These are phyloP conservation scores for Corymbia maculata DNA, from an alignment of 345 rosid species.

Conservation along the genomic window DNA sequence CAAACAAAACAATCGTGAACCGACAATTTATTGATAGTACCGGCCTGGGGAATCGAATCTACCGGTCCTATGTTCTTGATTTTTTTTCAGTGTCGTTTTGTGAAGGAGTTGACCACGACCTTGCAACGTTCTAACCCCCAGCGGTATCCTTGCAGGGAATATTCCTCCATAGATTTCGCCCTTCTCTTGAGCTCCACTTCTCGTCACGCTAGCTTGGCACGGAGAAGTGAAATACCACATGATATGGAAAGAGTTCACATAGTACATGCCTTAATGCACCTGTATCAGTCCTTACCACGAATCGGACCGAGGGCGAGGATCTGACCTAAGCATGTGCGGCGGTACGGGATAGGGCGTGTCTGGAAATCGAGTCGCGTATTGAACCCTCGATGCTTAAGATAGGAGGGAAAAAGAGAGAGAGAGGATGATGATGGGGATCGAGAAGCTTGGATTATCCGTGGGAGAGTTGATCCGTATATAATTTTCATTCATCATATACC, in stretches of 20 bases:
- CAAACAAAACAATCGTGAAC: background rate
- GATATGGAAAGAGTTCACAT: background rate
- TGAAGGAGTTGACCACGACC: background rate
- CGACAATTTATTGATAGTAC: background rate
- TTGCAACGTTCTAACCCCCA: background rate
- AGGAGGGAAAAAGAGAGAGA: background rate
- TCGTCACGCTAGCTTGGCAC: background rate
- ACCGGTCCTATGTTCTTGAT: background rate
- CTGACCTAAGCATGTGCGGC: background rate
- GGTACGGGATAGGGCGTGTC: fast-evolving
- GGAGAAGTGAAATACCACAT: background rate
- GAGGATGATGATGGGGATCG: background rate
- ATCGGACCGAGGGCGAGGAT: background rate
- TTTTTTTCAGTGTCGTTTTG: background rate
- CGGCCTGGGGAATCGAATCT: background rate
- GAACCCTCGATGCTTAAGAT: background rate
- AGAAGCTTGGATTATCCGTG: background rate
- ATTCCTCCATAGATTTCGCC: background rate
- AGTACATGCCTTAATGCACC: background rate
- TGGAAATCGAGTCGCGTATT: background rate
- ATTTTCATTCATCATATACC: background rate
- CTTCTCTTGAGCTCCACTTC: background rate
- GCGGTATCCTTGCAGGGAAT: background rate
- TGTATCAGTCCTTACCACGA: background rate
- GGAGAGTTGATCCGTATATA: background rate